A percentile compares a stretch with the other conserved stretches of the same genome.
Conservation (phyloP, 139 green algal genomes). For the Chlorella sorokiniana region DNA sequence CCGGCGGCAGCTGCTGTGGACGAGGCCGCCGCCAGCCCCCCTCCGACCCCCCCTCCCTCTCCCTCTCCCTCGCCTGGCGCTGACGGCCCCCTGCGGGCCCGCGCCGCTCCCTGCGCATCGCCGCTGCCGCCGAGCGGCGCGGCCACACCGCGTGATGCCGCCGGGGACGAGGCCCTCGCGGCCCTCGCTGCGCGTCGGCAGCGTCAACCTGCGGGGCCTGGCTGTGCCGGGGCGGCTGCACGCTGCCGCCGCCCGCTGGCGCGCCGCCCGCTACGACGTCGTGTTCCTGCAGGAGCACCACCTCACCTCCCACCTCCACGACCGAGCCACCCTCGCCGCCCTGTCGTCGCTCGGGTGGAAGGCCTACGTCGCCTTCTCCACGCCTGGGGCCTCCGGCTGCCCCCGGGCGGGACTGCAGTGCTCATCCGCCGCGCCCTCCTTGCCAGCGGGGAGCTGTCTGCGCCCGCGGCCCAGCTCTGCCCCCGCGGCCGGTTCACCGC, state of each 20-base stretch:
- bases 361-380: background rate
- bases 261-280: background rate
- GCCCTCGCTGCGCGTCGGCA: background rate
- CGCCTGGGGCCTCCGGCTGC: background rate
- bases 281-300: background rate
- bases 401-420: background rate
- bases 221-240: background rate
- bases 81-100: too few species aligned
- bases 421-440: too few species aligned
- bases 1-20: too few species aligned
- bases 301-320: background rate
- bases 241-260: background rate
- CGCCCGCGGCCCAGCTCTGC: too few species aligned
- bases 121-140: too few species aligned
- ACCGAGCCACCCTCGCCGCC: background rate
- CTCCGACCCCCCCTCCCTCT: too few species aligned
- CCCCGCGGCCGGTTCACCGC: too few species aligned
- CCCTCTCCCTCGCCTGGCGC: too few species aligned
- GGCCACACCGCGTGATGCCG: too few species aligned
- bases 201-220: background rate
- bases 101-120: too few species aligned
- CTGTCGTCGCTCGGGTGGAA: background rate
- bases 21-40: too few species aligned
- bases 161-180: background rate
- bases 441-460: too few species aligned